Evolutionary conservation across 2,329 filamentous ascomycete genomes (phyloP), one percentile per base, ranked within the genome.

Genomic region (Emmonsia crescens): DNA sequence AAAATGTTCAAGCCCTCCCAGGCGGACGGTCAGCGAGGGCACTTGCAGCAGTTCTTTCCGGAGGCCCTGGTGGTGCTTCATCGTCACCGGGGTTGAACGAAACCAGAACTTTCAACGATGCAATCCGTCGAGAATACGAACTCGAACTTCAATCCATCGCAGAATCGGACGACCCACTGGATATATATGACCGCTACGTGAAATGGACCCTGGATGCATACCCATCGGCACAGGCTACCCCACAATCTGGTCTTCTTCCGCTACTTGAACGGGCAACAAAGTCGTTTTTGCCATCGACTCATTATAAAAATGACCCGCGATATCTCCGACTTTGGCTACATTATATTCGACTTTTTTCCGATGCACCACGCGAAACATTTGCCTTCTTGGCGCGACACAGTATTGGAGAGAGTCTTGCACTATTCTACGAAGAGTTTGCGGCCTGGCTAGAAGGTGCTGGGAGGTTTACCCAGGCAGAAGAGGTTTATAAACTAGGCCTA

Each of bases 351-450:
- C 85, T 96, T 68, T 97, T 97, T 76, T 89, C 90, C 4, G 94
- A 97, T 72, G 82, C 90, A n/a, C 92, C 93, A 1, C 86, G 93
- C 59, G 94, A 99, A 75, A 91, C 89, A 0, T 99, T 92, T 72
- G 85, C 94, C 55, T 99, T 95, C 71, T 81, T 99, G 42, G 88
- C 93, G 14, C 88, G 92, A 58, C 91, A 99, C 72, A 83, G 82
- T 65, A 90, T 99, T 63, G 94, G 93, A 64, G 91, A 96, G 70
- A 80, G 82, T 0, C 82, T 99, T 2, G 94, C 94, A 1, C 79
- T 97, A 3, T 99, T 91, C 74, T 99, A 99, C 75, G 94, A 99
- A 73, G 94, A 97, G 71, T 99, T 96, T 72, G 92, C 94, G 0
- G 88, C 85, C 1, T 97, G 92, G 90, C 80, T 99, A 6, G 94